These are phyloP conservation scores for Microdochium trichocladiopsis DNA, from an alignment of 2,329 filamentous ascomycete genomes.

Conservation along the genomic window DNA sequence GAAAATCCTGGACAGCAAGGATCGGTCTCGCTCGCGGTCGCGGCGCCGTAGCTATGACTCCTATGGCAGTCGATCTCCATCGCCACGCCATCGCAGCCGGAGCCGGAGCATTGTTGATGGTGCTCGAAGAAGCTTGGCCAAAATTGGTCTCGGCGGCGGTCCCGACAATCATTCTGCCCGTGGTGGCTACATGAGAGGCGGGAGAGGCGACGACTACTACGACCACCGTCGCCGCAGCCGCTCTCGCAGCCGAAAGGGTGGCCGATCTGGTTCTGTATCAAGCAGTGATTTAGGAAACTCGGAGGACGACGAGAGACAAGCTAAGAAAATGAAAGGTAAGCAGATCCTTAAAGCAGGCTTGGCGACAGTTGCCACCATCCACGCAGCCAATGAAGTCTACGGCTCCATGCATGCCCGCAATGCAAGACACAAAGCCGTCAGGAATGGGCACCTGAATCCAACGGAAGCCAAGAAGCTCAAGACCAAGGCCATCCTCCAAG, in stretches of 20 bases:
- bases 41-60: slow-evolving; percentile 6
- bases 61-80: slow-evolving; percentile 36
- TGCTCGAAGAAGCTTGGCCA: slow-evolving; percentile 54
- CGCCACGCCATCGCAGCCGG: slow-evolving; percentile 39
- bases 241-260: slow-evolving; percentile 26
- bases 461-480: slow-evolving; percentile 49
- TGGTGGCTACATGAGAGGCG: slow-evolving; percentile 24
- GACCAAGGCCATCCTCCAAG: slow-evolving; percentile 48
- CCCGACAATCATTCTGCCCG: slow-evolving; percentile 25
- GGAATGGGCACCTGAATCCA: slow-evolving; percentile 42
- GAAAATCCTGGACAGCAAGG: slow-evolving; percentile 43
- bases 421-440: slow-evolving; percentile 44
- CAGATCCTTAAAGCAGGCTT: slow-evolving; percentile 50
- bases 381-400: slow-evolving; percentile 52
- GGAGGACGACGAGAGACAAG: slow-evolving; percentile 45
- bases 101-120: slow-evolving; percentile 61
- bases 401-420: slow-evolving; percentile 51
- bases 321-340: slow-evolving; percentile 55
- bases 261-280: slow-evolving; percentile 40
- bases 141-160: slow-evolving; percentile 50
- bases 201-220: slow-evolving; percentile 27
- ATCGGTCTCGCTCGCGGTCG: slow-evolving; percentile 31
- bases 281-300: slow-evolving; percentile 52
- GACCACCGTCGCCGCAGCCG: slow-evolving; percentile 33
- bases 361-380: slow-evolving; percentile 52